These are phyloP conservation scores for Thraustochytrium striatum DNA, from an alignment of 352 stramenopile genomes.

Conservation along the genomic window DNA sequence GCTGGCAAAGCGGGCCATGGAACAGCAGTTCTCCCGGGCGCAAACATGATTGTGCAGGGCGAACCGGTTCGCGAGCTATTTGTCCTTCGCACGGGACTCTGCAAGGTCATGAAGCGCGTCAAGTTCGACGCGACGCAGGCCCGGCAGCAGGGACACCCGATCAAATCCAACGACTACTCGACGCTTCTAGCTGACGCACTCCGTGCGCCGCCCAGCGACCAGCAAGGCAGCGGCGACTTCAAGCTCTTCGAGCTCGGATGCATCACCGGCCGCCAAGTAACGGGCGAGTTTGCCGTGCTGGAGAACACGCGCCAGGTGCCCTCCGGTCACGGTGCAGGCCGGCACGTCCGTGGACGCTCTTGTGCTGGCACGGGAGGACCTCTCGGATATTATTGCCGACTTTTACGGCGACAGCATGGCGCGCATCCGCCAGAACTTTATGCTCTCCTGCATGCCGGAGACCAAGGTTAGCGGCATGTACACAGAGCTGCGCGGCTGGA, in stretches of 20 bases:
- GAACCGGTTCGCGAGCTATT: constrained; percentile 4
- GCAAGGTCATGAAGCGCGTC: background rate
- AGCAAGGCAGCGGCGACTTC: background rate
- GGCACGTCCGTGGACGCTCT: constrained; percentile 13
- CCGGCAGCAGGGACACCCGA: background rate
- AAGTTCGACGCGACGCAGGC: background rate
- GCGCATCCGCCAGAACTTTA: background rate
- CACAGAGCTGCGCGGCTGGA: constrained; percentile 10
- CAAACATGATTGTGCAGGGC: constrained; percentile 3
- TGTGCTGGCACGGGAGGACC: background rate
- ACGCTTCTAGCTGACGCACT: background rate
- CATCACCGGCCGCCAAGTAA: background rate
- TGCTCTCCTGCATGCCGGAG: background rate
- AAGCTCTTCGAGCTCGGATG: background rate
- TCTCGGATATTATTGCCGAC: background rate
- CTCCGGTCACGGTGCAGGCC: constrained; percentile 4
- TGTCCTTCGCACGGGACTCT: background rate
- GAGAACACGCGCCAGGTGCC: constrained; percentile 16
- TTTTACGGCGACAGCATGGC: constrained; percentile 40
- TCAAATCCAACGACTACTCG: background rate
- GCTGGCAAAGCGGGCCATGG: constrained; percentile 24
- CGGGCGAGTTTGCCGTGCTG: constrained; percentile 17
- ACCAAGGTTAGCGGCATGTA: background rate
- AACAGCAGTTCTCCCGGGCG: constrained; percentile 19
- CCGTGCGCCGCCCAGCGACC: background rate